These are phyloP conservation scores for Monosporozyma yasuniensis DNA, from an alignment of 805 yeast species.

Conservation along the genomic window DNA sequence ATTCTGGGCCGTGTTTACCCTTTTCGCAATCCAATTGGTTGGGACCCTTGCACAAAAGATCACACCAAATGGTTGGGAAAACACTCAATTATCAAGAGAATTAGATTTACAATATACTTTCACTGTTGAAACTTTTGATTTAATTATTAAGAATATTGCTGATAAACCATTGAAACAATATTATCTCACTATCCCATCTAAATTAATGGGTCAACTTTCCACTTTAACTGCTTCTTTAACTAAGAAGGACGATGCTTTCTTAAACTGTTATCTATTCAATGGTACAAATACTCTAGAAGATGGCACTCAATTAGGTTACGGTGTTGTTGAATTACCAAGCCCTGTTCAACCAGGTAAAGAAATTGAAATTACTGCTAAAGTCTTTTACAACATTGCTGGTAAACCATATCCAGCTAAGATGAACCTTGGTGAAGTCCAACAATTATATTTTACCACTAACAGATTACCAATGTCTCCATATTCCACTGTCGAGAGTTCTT, in stretches of 20 bases:
- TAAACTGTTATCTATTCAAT: constrained; percentile 23
- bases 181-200: constrained; percentile 48
- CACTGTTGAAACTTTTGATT: constrained; percentile 48
- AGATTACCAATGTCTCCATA: constrained; percentile 58
- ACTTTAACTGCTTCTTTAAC: constrained; percentile 35
- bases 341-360: constrained; percentile 60
- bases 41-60: not conserved
- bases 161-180: constrained; percentile 46
- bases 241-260: constrained; percentile 16
- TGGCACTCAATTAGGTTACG: constrained; percentile 32
- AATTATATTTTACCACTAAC: constrained; percentile 43
- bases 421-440: constrained; percentile 52
- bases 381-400: constrained; percentile 40
- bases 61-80: constrained; percentile 37
- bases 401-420: constrained; percentile 58
- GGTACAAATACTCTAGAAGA: constrained; percentile 18
- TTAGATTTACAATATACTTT: constrained; percentile 62
- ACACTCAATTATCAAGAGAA: constrained; percentile 44
- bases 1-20: not conserved
- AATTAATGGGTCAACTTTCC: constrained; percentile 35
- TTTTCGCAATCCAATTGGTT: constrained; percentile 1
- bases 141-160: constrained; percentile 53
- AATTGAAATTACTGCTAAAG: constrained; percentile 40
- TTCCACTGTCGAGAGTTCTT: constrained; percentile 33
- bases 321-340: constrained; percentile 45